Percentiles rank a stretch among this genome's conserved stretches.
Evolutionary conservation across 2,329 filamentous ascomycete species (phyloP).

Genomic region (Colletotrichum nymphaeae): DNA sequence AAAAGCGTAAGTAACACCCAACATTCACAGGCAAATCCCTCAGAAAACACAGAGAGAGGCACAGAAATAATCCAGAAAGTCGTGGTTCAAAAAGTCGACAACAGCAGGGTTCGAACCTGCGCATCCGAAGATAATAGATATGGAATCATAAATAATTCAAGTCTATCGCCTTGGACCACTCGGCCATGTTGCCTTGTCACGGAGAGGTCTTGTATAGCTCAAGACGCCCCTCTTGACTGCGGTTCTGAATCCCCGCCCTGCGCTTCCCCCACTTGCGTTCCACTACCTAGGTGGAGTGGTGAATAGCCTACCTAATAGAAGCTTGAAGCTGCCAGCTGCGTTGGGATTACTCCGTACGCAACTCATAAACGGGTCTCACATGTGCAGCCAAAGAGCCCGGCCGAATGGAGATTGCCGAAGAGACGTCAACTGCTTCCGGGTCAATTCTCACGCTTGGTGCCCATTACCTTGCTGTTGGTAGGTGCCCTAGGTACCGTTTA

Average conservation of each 20-base stretch:
- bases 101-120: constrained; percentile 34
- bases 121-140: constrained; percentile 29
- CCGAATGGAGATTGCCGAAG: neutral
- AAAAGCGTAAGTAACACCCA: too few species aligned
- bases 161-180: constrained; percentile 31
- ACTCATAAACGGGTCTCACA: neutral
- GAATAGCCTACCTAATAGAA: neutral
- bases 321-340: neutral
- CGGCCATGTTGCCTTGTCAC: constrained; percentile 10
- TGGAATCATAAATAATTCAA: neutral
- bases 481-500: neutral
- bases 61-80: neutral
- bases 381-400: neutral
- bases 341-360: too few species aligned
- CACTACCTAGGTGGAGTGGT: neutral
- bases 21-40: too few species aligned
- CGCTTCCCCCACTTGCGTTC: neutral
- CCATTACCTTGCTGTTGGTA: too few species aligned
- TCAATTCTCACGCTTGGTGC: neutral
- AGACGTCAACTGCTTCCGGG: neutral
- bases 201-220: fast-evolving
- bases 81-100: neutral
- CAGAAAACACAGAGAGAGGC: too few species aligned
- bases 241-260: neutral
- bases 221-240: neutral